phyloP scores from a whole-genome alignment of 768 basidiomycete species.

The Coprinopsis cinerea region DNA sequence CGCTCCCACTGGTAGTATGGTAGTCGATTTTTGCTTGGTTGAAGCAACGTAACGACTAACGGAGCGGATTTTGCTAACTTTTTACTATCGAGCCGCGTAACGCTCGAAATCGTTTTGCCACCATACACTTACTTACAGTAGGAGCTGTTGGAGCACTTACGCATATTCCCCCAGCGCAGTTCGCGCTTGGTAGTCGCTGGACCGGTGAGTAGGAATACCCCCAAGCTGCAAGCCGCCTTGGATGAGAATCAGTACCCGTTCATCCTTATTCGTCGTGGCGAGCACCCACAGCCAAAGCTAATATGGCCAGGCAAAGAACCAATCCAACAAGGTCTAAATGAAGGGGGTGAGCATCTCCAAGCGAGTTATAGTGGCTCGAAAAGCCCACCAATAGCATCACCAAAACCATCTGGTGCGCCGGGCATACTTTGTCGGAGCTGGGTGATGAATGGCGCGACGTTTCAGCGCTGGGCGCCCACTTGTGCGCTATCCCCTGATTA shows the following conservation, averaged over 20 bases:
- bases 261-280: background rate
- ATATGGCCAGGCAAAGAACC: slow-evolving; percentile 18
- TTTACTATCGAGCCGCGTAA: too few species aligned
- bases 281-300: slow-evolving; percentile 18
- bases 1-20: too few species aligned
- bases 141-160: background rate
- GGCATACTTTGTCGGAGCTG: slow-evolving; percentile 21
- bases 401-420: slow-evolving; percentile 19
- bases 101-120: too few species aligned
- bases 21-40: too few species aligned
- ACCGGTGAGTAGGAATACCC: background rate
- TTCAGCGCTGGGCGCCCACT: too few species aligned
- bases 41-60: too few species aligned
- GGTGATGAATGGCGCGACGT: too few species aligned
- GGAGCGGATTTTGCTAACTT: too few species aligned
- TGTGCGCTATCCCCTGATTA: too few species aligned
- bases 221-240: background rate
- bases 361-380: background rate
- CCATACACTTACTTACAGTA: too few species aligned
- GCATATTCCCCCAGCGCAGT: background rate
- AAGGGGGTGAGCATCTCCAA: background rate
- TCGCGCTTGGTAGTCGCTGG: background rate
- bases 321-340: slow-evolving; percentile 19
- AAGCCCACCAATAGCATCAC: slow-evolving; percentile 17
- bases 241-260: background rate